Base-by-base conservation (phyloP, 106 monocot species). In the Gastrodia elata region DNA sequence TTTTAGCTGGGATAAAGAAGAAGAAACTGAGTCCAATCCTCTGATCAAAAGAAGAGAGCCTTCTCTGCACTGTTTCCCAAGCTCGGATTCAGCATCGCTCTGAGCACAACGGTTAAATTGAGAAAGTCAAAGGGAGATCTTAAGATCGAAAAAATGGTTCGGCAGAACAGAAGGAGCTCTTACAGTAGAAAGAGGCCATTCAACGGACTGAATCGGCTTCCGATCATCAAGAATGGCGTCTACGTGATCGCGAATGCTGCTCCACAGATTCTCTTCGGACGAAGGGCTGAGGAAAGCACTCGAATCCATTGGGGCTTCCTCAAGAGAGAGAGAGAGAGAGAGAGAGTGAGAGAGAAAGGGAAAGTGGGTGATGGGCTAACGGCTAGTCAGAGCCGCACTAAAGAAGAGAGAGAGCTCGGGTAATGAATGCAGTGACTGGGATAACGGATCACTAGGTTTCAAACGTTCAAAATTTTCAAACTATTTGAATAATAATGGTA, bases 1-100 rank as follows among this genome's bases (percentile, higher is more conserved):
- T 0, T 85, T 88, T 38, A 98, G 93, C 72, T 87, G 90, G 4
- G 88, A 83, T 27, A 98, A 80, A 13, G 97, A 93, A 1, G 97
- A 79, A 39, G 86, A 82, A 22, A 91, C 93, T 1, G 97, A 98
- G 49, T 98, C 93, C 52, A 98, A 81, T 4, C 97, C 97, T 59
- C 85, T 81, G 39, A 93, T 72, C 46, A 98, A 84, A 56, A 98
- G 90, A 70, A 83, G 7, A 0, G 97, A 85, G 44, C 91, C 90
- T n/a, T 92, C 91, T 61, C 81, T 84, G 18, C 82, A 41, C 40
- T 84, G 49, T 78, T 92, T 91, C 61, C 83, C 82, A 14, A 32
- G 24, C 38, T 80, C 79, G 28, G 86, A 86, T 68, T 85, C 80
- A n/a, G 25, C 75, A 26, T 8, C 72, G 10, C 78, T 70, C 87